A percentile compares a stretch with the other conserved stretches of the same genome.
These are phyloP conservation scores for Strombidium stylifer DNA, from an alignment of 73 alveolate genomes.

Conservation along the genomic window DNA sequence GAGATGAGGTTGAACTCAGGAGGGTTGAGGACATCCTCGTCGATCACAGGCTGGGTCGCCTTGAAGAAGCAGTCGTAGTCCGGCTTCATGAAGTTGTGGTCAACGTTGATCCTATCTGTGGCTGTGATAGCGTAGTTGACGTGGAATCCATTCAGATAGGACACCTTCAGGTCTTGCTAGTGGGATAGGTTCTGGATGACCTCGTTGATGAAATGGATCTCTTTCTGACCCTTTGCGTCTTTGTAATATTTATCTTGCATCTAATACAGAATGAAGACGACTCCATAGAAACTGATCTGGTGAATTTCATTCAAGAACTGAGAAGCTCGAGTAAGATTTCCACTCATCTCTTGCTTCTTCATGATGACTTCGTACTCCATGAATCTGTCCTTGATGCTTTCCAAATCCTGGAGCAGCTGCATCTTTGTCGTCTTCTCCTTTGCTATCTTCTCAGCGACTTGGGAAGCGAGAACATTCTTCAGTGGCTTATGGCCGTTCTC, in stretches of 20 bases:
- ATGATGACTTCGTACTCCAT: constrained; percentile 1
- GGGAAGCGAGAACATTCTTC: constrained; percentile 8
- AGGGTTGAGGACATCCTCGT: constrained; percentile 36
- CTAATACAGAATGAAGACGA: background rate
- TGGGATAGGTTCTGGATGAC: constrained; percentile 7
- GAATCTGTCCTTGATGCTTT: constrained; percentile 22
- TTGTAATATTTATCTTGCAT: constrained; percentile 7
- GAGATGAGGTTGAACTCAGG: constrained; percentile 6
- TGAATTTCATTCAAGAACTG: constrained; percentile 2
- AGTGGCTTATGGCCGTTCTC: constrained; percentile 9
- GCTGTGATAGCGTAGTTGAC: constrained; percentile 14
- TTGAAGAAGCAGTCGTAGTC: constrained; percentile 7
- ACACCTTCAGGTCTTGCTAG: constrained; percentile 15
- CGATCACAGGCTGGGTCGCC: constrained; percentile 22
- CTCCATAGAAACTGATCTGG: constrained; percentile 3
- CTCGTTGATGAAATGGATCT: background rate
- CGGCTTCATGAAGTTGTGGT: background rate
- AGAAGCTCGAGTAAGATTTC: constrained; percentile 12
- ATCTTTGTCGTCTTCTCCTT: constrained; percentile 23
- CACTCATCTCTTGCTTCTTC: constrained; percentile 13
- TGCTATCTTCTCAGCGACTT: constrained; percentile 17
- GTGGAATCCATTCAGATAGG: constrained; percentile 40
- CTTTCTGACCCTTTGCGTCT: constrained; percentile 1
- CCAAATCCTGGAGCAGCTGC: constrained; percentile 17
- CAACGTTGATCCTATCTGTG: background rate